A percentile compares a stretch with the other conserved stretches of the same genome.
Evolutionary conservation across 2,329 filamentous ascomycete genomes (phyloP).

Genomic region (Penicillium sclerotiorum): DNA sequence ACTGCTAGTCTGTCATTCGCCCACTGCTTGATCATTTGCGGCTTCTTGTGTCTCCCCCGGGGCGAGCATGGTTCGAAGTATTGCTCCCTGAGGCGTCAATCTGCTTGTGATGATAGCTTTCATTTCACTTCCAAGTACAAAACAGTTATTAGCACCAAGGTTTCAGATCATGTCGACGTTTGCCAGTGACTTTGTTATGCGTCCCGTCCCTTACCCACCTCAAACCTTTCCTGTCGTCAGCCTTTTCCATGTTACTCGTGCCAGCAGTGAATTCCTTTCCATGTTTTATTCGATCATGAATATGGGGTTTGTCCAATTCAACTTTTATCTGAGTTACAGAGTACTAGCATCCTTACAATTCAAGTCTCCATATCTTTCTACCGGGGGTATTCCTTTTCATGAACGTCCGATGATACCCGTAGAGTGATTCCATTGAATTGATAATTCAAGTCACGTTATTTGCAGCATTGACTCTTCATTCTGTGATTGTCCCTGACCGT

Average conservation of each 20-base stretch:
- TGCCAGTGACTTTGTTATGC: conserved; percentile 17
- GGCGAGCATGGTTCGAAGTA: conserved; percentile 12
- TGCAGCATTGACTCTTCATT: too few species aligned
- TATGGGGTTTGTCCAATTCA: background rate
- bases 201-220: too few species aligned
- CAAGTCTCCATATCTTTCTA: conserved; percentile 8
- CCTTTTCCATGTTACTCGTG: conserved; percentile 3
- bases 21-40: conserved; percentile 3
- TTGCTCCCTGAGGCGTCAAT: conserved; percentile 11
- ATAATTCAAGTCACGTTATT: too few species aligned
- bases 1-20: conserved; percentile 18
- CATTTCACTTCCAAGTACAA: conserved; percentile 20
- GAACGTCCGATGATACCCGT: background rate
- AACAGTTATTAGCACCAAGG: conserved; percentile 19
- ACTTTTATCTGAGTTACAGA: conserved; percentile 8
- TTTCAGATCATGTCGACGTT: conserved; percentile 23
- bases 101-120: conserved; percentile 23
- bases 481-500: conserved; percentile 30
- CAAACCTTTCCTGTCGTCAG: conserved; percentile 10
- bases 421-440: too few species aligned
- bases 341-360: conserved; percentile 17
- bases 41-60: conserved; percentile 6
- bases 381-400: background rate
- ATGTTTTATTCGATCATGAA: conserved; percentile 6
- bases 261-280: conserved; percentile 1